A percentile compares a stretch with the other conserved stretches of the same genome.
phyloP scores from a whole-genome alignment of 768 basidiomycete genomes.

The Leccinum longicurvipes region DNA sequence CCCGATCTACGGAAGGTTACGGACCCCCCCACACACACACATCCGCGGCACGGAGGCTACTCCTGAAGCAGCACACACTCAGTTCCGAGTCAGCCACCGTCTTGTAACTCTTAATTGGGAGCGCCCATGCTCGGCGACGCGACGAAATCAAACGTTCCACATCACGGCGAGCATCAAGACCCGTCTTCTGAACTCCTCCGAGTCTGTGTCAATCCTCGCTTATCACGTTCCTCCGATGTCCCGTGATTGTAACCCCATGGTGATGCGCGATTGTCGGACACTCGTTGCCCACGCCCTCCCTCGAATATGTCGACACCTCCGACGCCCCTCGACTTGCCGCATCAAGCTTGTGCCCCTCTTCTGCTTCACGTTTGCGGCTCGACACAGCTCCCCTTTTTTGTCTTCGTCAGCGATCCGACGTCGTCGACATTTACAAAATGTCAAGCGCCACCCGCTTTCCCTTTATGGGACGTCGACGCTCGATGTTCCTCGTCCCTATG shows the following conservation, averaged over 20 bases:
- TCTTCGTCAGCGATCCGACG: neutral
- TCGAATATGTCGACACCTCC: slow-evolving; percentile 8
- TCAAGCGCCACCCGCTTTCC: neutral
- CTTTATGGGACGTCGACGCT: slow-evolving; percentile 2
- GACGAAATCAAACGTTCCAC: too few species aligned
- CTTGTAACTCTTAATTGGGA: neutral
- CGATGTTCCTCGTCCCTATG: neutral
- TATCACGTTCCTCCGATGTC: neutral
- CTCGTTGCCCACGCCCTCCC: slow-evolving; percentile 2
- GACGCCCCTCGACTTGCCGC: neutral
- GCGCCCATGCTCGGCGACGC: slow-evolving; percentile 2
- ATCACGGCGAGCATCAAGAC: too few species aligned
- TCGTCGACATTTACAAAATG: neutral
- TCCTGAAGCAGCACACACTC: neutral
- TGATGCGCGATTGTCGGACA: neutral
- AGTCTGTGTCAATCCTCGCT: too few species aligned
- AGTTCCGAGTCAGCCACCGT: neutral
- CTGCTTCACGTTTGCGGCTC: too few species aligned
- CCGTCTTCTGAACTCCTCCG: too few species aligned
- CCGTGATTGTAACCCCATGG: too few species aligned
- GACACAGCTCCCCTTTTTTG: too few species aligned
- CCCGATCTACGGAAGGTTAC: slow-evolving; percentile 7
- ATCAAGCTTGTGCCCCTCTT: neutral
- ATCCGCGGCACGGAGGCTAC: too few species aligned
- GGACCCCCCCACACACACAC: slow-evolving; percentile 9